Conservation (phyloP, 2,329 filamentous ascomycete species). For the Stagonosporopsis tanaceti region DNA sequence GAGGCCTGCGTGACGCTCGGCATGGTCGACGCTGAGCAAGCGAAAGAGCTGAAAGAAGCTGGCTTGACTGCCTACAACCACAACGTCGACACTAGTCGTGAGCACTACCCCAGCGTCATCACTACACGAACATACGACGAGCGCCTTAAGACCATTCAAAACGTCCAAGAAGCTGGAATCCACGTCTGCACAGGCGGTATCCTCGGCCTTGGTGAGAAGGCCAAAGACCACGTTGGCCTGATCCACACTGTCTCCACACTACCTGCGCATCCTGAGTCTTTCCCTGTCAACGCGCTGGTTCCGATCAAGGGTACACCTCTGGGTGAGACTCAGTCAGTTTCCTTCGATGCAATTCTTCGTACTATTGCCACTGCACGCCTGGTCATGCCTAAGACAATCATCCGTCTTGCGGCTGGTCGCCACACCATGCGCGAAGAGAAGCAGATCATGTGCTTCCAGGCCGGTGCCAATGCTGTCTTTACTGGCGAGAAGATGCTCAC, state of each 20-base stretch:
- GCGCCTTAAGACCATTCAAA: conserved; percentile 77
- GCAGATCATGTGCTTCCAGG: conserved; percentile 88
- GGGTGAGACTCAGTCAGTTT: conserved; percentile 74
- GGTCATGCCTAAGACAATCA: conserved; percentile 84
- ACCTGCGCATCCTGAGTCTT: conserved; percentile 84
- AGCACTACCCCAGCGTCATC: conserved; percentile 88
- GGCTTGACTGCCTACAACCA: conserved; percentile 94
- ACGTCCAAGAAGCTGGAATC: conserved; percentile 86
- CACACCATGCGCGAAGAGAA: conserved; percentile 88
- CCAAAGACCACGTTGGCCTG: conserved; percentile 81
- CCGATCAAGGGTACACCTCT: conserved; percentile 90
- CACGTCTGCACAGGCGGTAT: conserved; percentile 93
- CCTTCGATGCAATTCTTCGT: conserved; percentile 79
- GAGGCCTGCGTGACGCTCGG: conserved; percentile 93
- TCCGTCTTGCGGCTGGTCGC: conserved; percentile 83
- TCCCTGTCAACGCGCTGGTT: conserved; percentile 89
- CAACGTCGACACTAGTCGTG: conserved; percentile 88
- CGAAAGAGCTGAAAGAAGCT: conserved; percentile 80
- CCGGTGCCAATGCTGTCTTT: conserved; percentile 92
- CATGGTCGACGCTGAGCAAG: conserved; percentile 86
- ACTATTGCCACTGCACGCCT: conserved; percentile 85
- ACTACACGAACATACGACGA: conserved; percentile 88
- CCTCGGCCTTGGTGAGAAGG: conserved; percentile 80
- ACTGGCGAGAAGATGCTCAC: conserved; percentile 97
- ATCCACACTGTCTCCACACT: conserved; percentile 83